Conservation (phyloP, 352 stramenopile species). For the Phytopythium aichiense region DNA sequence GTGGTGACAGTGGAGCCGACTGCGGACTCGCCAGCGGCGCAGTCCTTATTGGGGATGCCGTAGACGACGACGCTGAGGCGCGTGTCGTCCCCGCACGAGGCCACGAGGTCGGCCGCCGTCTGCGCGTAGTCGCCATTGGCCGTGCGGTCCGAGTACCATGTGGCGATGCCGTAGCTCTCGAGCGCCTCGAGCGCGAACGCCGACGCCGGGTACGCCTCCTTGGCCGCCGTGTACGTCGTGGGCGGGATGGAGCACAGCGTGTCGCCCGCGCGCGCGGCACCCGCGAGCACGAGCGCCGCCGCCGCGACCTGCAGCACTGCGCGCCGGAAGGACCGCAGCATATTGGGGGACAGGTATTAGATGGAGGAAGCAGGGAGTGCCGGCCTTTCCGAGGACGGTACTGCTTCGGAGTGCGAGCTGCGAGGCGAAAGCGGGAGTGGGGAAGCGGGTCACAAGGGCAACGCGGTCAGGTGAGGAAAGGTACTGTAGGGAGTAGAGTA, state of each 20-base stretch:
- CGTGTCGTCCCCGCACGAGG: constrained; percentile 27
- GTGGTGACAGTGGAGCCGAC: constrained; percentile 31
- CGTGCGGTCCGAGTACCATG: constrained; percentile 61
- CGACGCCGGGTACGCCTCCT: constrained; percentile 35
- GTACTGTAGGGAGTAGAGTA: background rate
- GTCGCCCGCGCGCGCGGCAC: constrained; percentile 18
- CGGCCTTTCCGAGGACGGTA: background rate
- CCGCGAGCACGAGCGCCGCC: constrained; percentile 2
- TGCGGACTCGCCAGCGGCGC: constrained; percentile 43
- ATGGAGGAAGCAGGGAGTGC: background rate
- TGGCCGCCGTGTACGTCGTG: constrained; percentile 37
- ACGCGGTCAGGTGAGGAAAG: background rate
- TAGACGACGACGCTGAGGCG: constrained; percentile 65
- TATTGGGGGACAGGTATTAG: background rate
- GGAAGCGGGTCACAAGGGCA: background rate
- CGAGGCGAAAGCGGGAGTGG: background rate
- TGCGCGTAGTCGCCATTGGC: constrained; percentile 33
- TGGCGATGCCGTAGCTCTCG: constrained; percentile 50
- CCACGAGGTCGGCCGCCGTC: constrained; percentile 26
- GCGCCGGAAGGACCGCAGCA: constrained; percentile 4
- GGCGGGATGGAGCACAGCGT: constrained; percentile 49
- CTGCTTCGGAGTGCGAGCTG: background rate
- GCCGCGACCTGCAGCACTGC: constrained; percentile 2
- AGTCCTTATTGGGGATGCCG: constrained; percentile 76
- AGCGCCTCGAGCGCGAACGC: constrained; percentile 44